Evolutionary conservation across 306 rosid genomes (phyloP), one percentile per base, ranked within the genome.

Genomic region (Quercus dentata): DNA sequence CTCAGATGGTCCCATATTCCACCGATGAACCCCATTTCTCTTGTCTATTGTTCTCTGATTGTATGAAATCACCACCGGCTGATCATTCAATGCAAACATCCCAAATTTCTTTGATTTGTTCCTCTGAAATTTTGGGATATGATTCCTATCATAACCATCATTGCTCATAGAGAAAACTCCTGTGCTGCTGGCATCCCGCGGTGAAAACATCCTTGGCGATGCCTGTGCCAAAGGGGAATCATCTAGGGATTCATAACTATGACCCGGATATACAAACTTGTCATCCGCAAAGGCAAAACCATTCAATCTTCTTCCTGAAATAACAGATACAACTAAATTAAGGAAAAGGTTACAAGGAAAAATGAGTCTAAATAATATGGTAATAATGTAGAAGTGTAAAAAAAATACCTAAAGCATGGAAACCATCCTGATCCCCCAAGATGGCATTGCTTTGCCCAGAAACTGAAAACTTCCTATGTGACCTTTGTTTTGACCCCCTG

Each of bases 401-500:
- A 80, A 33, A 41, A 75, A 78, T 87, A 96, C 99, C 95, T 62
- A 76, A 83, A 69, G 83, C 71, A 76, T 90, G 91, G 62, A 83
- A 80, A 77, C 92, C 90, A 87, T 96, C 98, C 18, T 82, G 98
- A 83, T 96, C 89, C 28, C 80, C 86, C 7, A 84, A 65, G 11
- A 86, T 67, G 72, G 78, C 75, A 85, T 84, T 79, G 69, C 80
- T 78, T 20, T 89, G 96, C 70, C 92, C 93, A 64, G 94, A 75
- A 80, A 93, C 78, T 25, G 97, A 89, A 81, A 84, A 74, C 79
- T 49, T 96, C 91, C 85, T 90, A 13, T 93, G 98, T 4, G 99
- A 89, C 78, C 99, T 87, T 57, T 93, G 97, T 70, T 88, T 96
- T 30, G 93, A 87, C 67, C 92, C 99, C 85, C 84, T 93, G 86